A percentile compares a stretch with the other conserved stretches of the same genome.
These are phyloP conservation scores for Triticum dicoccoides DNA, from an alignment of 176 grass and related monocot genomes.

Conservation along the genomic window DNA sequence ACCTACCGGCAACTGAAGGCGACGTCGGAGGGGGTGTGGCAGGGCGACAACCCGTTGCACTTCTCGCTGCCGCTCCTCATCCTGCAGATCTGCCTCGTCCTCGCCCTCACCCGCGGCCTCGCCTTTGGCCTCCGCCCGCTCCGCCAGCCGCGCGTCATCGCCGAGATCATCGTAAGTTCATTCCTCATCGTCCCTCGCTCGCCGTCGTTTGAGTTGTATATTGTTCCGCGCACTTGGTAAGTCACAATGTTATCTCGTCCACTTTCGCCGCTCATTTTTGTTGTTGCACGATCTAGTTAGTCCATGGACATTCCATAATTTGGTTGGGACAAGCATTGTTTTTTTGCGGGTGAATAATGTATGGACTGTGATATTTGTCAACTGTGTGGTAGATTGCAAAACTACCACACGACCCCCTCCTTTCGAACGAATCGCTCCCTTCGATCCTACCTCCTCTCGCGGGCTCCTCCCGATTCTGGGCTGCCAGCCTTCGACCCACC, in stretches of 20 bases:
- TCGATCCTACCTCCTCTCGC: too few species aligned
- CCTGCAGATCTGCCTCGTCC: conserved; percentile 58
- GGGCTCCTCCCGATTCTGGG: too few species aligned
- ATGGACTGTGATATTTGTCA: too few species aligned
- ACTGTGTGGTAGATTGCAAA: too few species aligned
- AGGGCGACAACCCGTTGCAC: conserved; percentile 40
- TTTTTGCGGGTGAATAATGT: too few species aligned
- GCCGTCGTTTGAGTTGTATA: not conserved
- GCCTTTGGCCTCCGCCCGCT: conserved; percentile 49
- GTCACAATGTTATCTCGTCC: not conserved
- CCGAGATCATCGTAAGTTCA: conserved; percentile 61
- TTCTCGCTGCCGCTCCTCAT: conserved; percentile 56
- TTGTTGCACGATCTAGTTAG: not conserved
- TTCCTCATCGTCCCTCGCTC: not conserved
- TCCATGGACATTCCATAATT: too few species aligned
- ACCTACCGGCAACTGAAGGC: not conserved
- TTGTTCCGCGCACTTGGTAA: too few species aligned
- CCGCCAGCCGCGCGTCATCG: conserved; percentile 61
- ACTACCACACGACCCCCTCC: too few species aligned
- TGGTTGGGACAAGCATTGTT: too few species aligned
- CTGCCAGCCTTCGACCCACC: too few species aligned
- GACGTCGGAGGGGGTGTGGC: conserved; percentile 46
- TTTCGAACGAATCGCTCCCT: too few species aligned
- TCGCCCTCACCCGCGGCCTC: conserved; percentile 47
- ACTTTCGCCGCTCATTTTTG: not conserved